Evolutionary conservation across 306 rosid genomes (phyloP).

Genomic region (Cucumis hystrix): DNA sequence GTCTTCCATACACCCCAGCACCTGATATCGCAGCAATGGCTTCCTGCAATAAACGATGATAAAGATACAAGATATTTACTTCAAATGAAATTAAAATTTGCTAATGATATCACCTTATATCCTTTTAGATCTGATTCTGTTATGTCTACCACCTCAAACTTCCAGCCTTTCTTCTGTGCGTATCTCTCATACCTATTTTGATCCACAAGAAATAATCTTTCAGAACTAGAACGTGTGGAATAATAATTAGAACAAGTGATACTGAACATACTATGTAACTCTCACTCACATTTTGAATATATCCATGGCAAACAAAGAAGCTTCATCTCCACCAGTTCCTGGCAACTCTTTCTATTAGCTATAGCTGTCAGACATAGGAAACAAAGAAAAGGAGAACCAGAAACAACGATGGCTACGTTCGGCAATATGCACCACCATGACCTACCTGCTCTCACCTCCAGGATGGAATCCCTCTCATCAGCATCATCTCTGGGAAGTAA

Average conservation of each 20-base stretch:
- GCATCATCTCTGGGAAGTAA: slow-evolving; percentile 93
- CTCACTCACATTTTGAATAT: slow-evolving; percentile 69
- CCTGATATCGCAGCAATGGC: slow-evolving; percentile 86
- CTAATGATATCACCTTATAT: slow-evolving; percentile 39
- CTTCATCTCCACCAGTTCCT: slow-evolving; percentile 96
- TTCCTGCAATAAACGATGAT: slow-evolving; percentile 36
- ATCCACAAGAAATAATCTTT: slow-evolving; percentile 2
- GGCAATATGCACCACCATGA: slow-evolving; percentile 10
- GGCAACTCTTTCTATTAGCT: slow-evolving; percentile 1
- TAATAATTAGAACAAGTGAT: slow-evolving; percentile 10
- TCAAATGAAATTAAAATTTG: not conserved
- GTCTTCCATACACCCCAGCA: slow-evolving; percentile 62
- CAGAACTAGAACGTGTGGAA: slow-evolving; percentile 4
- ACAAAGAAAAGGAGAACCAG: not conserved
- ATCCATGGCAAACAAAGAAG: slow-evolving; percentile 91
- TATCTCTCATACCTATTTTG: slow-evolving; percentile 64
- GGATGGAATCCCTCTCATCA: slow-evolving; percentile 84
- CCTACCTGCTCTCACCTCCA: slow-evolving; percentile 99
- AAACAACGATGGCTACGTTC: not conserved
- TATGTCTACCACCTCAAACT: slow-evolving; percentile 63
- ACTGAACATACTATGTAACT: not conserved
- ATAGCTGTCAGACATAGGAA: slow-evolving; percentile 1
- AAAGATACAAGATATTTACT: not conserved
- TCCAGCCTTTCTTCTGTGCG: slow-evolving; percentile 73
- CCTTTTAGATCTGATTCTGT: slow-evolving; percentile 76